Evolutionary conservation across 139 green algal species (phyloP).

Genomic region (Micromonas pusilla): DNA sequence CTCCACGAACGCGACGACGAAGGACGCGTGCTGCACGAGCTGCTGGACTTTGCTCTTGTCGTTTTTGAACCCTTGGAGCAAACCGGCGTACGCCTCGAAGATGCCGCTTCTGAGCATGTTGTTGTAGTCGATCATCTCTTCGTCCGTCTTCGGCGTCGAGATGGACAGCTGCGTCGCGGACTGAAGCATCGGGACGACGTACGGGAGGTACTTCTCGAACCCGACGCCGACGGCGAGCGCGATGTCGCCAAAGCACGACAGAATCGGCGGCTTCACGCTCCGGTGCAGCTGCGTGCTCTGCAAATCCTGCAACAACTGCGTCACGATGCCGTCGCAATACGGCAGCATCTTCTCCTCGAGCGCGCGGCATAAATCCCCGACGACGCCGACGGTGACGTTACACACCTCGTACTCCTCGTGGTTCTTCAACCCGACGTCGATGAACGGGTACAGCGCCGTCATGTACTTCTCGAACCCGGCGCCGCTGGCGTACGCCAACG

Average conservation of each 20-base stretch:
- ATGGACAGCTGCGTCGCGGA: conserved; percentile 58
- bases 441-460: conserved; percentile 66
- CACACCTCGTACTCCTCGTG: conserved; percentile 65
- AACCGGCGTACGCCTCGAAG: conserved; percentile 87
- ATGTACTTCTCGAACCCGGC: conserved; percentile 89
- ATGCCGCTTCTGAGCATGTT: conserved; percentile 82
- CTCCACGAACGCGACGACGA: conserved; percentile 60
- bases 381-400: conserved; percentile 68
- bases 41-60: background rate
- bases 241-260: conserved; percentile 87
- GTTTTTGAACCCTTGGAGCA: conserved; percentile 56
- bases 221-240: conserved; percentile 75
- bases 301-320: conserved; percentile 42
- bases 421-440: conserved; percentile 78
- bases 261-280: conserved; percentile 90
- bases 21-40: conserved; percentile 23
- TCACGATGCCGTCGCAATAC: conserved; percentile 67
- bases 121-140: conserved; percentile 87
- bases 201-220: conserved; percentile 80
- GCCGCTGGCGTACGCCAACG: conserved; percentile 70
- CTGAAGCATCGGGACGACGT: conserved; percentile 73
- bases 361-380: conserved; percentile 80
- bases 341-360: conserved; percentile 68
- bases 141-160: conserved; percentile 28
- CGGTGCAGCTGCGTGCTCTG: conserved; percentile 66